Percentiles rank a stretch among this genome's conserved stretches.
These are phyloP conservation scores for Scenedesmus sp. DNA, from an alignment of 163 green algal genomes.

Conservation along the genomic window DNA sequence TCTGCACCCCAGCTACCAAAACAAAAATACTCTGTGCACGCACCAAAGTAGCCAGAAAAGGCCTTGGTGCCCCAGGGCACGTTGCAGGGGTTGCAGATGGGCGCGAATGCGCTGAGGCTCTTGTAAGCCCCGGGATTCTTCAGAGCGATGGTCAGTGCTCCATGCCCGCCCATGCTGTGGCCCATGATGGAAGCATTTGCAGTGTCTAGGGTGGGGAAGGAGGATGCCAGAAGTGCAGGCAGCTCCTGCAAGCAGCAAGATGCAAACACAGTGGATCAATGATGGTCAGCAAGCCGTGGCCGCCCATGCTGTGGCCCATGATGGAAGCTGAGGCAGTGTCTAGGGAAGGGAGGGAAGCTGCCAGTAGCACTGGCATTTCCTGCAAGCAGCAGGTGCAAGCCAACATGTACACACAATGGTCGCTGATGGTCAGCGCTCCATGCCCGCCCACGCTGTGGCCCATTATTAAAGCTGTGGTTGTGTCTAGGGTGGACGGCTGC, in stretches of 20 bases:
- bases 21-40: neutral
- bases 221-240: conserved; percentile 71
- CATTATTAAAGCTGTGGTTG: neutral
- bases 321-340: neutral
- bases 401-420: neutral
- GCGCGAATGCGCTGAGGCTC: conserved; percentile 93
- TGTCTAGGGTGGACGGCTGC: neutral
- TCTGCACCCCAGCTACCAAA: neutral
- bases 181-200: conserved; percentile 83
- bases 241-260: conserved; percentile 78
- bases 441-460: neutral
- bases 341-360: neutral
- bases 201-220: conserved; percentile 78
- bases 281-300: neutral
- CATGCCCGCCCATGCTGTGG: conserved; percentile 94
- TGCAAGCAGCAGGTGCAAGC: neutral
- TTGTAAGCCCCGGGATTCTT: conserved; percentile 87
- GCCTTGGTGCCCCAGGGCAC: conserved; percentile 93
- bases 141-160: conserved; percentile 92
- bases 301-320: neutral
- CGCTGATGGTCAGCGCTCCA: neutral
- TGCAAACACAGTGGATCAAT: neutral
- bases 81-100: conserved; percentile 94
- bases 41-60: conserved; percentile 73
- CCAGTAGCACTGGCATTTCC: neutral